A percentile compares a stretch with the other conserved stretches of the same genome.
These are phyloP conservation scores for Fusarium tuaranense DNA, from an alignment of 2,329 filamentous ascomycete genomes.

Conservation along the genomic window DNA sequence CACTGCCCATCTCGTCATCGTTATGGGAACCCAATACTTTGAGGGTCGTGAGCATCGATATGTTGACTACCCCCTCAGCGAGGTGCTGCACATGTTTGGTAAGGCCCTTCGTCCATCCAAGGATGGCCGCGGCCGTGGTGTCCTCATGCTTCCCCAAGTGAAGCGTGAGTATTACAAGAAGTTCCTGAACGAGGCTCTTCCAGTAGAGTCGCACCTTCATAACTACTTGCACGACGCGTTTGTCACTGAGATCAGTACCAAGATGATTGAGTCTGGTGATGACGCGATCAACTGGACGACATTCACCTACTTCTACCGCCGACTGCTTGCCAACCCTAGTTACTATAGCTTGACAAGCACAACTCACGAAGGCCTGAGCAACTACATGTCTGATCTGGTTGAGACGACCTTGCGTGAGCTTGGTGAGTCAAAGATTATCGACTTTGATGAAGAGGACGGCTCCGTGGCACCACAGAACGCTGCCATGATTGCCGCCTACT, in stretches of 20 bases:
- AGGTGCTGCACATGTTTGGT: constrained; percentile 98
- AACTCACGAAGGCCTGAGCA: constrained; percentile 92
- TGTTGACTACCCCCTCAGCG: constrained; percentile 93
- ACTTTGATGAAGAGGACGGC: constrained; percentile 94
- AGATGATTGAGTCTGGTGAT: constrained; percentile 94
- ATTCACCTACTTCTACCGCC: constrained; percentile 97
- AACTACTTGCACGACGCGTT: constrained; percentile 95
- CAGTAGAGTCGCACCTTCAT: constrained; percentile 94
- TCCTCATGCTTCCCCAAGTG: constrained; percentile 95
- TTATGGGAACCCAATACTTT: constrained; percentile 98
- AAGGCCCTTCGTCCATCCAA: constrained; percentile 84
- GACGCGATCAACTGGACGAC: constrained; percentile 99
- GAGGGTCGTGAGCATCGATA: constrained; percentile 97
- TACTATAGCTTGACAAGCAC: constrained; percentile 93
- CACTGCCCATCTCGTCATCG: constrained; percentile 88
- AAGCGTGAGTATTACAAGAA: constrained; percentile 99
- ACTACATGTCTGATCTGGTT: constrained; percentile 93
- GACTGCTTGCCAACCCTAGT: constrained; percentile 93
- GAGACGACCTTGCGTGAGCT: constrained; percentile 93
- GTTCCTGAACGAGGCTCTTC: constrained; percentile 94
- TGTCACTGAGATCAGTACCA: constrained; percentile 95
- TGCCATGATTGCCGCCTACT: constrained; percentile 98
- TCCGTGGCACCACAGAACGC: constrained; percentile 90
- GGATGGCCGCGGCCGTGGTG: constrained; percentile 86
- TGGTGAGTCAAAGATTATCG: constrained; percentile 92